phyloP scores from a whole-genome alignment of 1,284 basidiomycete species.

The Pseudozyma tsukubaensis region DNA sequence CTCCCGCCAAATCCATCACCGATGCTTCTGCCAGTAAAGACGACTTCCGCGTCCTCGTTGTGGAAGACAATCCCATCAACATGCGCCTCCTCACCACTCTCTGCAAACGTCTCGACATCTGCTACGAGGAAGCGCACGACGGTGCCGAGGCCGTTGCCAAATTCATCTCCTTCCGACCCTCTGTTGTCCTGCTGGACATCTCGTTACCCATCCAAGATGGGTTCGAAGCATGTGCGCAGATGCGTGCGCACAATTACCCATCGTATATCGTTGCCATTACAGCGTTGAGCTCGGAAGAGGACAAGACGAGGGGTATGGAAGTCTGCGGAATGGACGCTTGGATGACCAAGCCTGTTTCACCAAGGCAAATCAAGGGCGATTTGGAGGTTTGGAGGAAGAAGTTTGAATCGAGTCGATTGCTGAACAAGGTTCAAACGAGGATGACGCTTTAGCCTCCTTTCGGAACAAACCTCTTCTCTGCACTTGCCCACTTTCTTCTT shows the following conservation, averaged over 20 bases:
- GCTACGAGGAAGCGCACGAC: conserved; percentile 53
- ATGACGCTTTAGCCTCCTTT: no score
- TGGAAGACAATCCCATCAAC: conserved; percentile 64
- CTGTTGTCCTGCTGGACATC: conserved; percentile 60
- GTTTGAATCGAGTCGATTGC: conserved; percentile 8
- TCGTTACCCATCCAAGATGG: conserved; percentile 58
- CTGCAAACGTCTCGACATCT: conserved; percentile 39
- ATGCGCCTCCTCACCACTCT: conserved; percentile 55
- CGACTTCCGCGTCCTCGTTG: conserved; percentile 55
- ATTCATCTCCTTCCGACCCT: conserved; percentile 47
- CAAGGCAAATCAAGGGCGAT: conserved; percentile 29
- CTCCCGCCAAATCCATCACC: conserved; percentile 17
- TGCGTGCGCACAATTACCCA: conserved; percentile 43
- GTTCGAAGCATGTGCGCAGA: conserved; percentile 55
- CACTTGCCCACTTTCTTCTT: no score
- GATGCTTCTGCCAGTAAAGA: conserved; percentile 4
- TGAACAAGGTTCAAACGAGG: background rate
- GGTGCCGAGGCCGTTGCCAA: conserved; percentile 56
- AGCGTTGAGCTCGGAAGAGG: conserved; percentile 52
- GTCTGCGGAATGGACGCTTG: conserved; percentile 58
- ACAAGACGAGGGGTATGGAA: conserved; percentile 51
- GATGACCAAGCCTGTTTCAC: conserved; percentile 58
- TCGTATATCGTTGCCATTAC: conserved; percentile 59
- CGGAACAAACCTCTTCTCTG: no score
- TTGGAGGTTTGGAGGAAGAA: conserved; percentile 27